Conservation (phyloP, 2,329 filamentous ascomycete genomes). For the Lasiodiplodia theobromae region DNA sequence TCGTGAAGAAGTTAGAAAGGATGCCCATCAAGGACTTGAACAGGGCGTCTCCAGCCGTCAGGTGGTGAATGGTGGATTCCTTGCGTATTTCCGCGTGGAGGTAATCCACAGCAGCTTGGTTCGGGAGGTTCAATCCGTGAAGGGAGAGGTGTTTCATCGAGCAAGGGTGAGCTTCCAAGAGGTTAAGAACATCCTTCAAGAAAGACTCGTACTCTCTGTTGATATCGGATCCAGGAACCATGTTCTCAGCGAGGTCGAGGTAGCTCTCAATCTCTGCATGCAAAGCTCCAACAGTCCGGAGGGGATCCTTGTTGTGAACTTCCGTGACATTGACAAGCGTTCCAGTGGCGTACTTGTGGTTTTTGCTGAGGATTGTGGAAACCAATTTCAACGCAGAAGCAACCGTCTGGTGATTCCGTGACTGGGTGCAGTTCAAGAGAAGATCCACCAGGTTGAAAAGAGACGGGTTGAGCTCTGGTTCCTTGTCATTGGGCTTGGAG, state of each 20-base stretch:
- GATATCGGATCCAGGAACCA: slow-evolving; percentile 74
- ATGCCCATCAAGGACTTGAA: slow-evolving; percentile 62
- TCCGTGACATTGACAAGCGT: slow-evolving; percentile 75
- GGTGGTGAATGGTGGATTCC: slow-evolving; percentile 65
- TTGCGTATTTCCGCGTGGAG: slow-evolving; percentile 60
- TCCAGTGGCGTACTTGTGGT: slow-evolving; percentile 84
- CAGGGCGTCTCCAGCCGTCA: slow-evolving; percentile 69
- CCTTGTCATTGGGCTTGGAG: slow-evolving; percentile 76
- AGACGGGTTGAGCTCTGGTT: slow-evolving; percentile 79
- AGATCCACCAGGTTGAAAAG: slow-evolving; percentile 95
- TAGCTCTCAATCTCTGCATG: slow-evolving; percentile 77
- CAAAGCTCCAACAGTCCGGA: slow-evolving; percentile 75
- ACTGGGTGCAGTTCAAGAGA: slow-evolving; percentile 82
- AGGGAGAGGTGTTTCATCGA: slow-evolving; percentile 73
- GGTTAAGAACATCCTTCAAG: slow-evolving; percentile 72
- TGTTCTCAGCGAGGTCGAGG: slow-evolving; percentile 69
- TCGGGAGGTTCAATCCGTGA: slow-evolving; percentile 64
- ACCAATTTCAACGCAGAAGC: slow-evolving; percentile 87
- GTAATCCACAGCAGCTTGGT: slow-evolving; percentile 47
- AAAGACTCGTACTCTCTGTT: slow-evolving; percentile 76
- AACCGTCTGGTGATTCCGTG: slow-evolving; percentile 85
- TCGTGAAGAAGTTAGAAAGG: slow-evolving; percentile 82
- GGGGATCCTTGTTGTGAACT: slow-evolving; percentile 60
- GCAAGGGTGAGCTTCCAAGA: slow-evolving; percentile 76
- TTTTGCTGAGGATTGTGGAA: slow-evolving; percentile 83